Base-by-base conservation (phyloP, 73 alveolate genomes). In the Symbiodinium natans region DNA sequence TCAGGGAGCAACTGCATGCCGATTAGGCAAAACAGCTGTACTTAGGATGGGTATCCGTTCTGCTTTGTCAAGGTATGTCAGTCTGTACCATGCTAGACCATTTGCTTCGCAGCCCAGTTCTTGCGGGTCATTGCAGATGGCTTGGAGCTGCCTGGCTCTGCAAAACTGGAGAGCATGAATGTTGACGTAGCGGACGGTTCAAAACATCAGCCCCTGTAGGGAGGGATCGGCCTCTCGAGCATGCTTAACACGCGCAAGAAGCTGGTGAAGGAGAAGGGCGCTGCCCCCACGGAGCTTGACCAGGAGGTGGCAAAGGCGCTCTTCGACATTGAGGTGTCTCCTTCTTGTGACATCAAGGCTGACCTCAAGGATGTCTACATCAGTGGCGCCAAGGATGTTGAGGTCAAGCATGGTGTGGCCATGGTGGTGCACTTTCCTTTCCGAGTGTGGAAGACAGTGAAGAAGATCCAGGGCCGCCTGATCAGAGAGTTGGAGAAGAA, bases 401-500 rank as follows among this genome's bases (percentile, higher is more conserved):
- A 83, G 54, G 93, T 85, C 63, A 73, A 48, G 93, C 77, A 68
- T 54, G 84, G 98, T 68, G 82, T 56, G 80, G 99, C 99, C 82
- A 82, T 99, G 85, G 94, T 99, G 80, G 80, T 99, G 41, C 86
- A 93, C 82, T 84, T 99, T 92, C 99, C 98, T 31, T 93, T 77
- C 99, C 95, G 99, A n/a, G 98, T 99, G 39, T 83, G 92, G 92
- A 92, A 94, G 88, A 42, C 98, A 21, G 95, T 99, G 77, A 83
- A 99, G 97, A 99, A 93, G 92, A 85, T 93, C 94, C 99, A 99
- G 83, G 87, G 93, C 71, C 99, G 99, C 84, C 90, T 99, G 74
- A 59, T 88, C 86, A 41, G 98, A 29, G 99, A 99, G 99, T 88
- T 99, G 73, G 98, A 84, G 86, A 99, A 99, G 98, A 99, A 94